Evolutionary conservation across 371 early-diverging fungal species (phyloP).

Genomic region (Synchytrium microbalum): DNA sequence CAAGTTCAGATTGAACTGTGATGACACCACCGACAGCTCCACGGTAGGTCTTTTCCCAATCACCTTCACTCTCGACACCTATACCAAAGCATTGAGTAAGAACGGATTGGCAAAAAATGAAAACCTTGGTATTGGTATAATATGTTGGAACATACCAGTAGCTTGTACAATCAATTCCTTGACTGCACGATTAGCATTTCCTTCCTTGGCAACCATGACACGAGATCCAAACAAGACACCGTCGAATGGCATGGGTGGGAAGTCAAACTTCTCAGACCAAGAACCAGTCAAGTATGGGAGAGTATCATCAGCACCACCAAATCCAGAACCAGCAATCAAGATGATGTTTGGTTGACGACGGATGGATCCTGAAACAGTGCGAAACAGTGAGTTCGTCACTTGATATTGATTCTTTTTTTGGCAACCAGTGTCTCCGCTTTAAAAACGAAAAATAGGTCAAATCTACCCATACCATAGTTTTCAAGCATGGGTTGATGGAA

Average conservation of each 20-base stretch:
- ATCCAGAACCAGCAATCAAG: slow-evolving; percentile 86
- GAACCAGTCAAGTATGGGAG: slow-evolving; percentile 92
- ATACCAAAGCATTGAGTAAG: no score
- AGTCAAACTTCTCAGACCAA: slow-evolving; percentile 76
- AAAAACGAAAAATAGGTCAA: slow-evolving; percentile 6
- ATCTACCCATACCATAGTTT: slow-evolving; percentile 54
- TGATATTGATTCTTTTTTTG: no score
- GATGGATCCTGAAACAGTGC: slow-evolving; percentile 62
- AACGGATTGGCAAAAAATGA: no score
- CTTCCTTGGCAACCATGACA: slow-evolving; percentile 93
- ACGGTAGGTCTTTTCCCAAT: slow-evolving; percentile 92
- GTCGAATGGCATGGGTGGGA: slow-evolving; percentile 94
- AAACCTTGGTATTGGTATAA: no score
- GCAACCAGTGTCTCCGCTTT: no score
- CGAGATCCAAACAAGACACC: slow-evolving; percentile 90
- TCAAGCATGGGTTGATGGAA: slow-evolving; percentile 89
- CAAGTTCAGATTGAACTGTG: slow-evolving; percentile 90
- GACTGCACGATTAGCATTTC: slow-evolving; percentile 69
- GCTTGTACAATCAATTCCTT: slow-evolving; percentile 89
- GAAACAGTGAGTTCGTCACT: no score
- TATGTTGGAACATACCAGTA: slow-evolving; percentile 61
- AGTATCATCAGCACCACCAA: slow-evolving; percentile 86
- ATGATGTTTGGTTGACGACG: slow-evolving; percentile 80
- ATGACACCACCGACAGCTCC: slow-evolving; percentile 85
- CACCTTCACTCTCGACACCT: slow-evolving; percentile 58